These are phyloP conservation scores for Niebla homalea DNA, from an alignment of 495 filamentous ascomycete species.

Conservation along the genomic window DNA sequence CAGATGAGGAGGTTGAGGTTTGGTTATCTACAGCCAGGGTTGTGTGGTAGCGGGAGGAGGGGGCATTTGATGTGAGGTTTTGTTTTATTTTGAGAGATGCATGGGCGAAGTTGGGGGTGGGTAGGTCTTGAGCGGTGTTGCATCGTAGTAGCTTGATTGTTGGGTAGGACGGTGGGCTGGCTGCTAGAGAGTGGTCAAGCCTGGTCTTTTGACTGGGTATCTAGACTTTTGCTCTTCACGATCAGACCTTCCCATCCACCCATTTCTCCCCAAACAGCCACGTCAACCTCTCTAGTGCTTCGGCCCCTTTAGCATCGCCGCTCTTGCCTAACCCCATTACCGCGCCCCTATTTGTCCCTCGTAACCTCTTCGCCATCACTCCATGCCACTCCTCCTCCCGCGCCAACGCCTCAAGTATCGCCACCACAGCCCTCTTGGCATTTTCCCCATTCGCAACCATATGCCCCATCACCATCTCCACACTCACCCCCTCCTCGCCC, in stretches of 20 bases:
- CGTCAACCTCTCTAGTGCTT: constrained; percentile 25
- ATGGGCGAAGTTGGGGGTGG: too few species aligned
- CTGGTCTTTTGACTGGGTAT: too few species aligned
- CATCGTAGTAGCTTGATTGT: too few species aligned
- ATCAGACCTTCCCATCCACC: constrained; percentile 3
- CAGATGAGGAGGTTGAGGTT: too few species aligned
- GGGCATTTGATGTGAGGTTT: too few species aligned
- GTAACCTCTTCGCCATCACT: constrained; percentile 56
- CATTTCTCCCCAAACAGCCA: constrained; percentile 19
- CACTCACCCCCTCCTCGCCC: constrained; percentile 63
- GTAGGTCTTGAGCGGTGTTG: too few species aligned
- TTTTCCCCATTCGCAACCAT: constrained; percentile 89
- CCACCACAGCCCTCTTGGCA: constrained; percentile 69
- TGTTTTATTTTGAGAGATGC: too few species aligned
- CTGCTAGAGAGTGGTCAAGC: too few species aligned
- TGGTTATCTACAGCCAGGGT: too few species aligned
- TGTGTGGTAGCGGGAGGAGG: too few species aligned
- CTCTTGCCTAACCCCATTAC: constrained; percentile 28
- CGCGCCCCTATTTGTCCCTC: constrained; percentile 43
- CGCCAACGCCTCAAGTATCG: constrained; percentile 73
- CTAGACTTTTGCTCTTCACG: too few species aligned
- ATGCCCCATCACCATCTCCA: constrained; percentile 93
- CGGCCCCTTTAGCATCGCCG: constrained; percentile 23
- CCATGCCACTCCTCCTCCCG: constrained; percentile 57
- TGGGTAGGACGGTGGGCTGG: too few species aligned